Conservation (phyloP, 2,329 filamentous ascomycete species). For the Botrytis tulipae region DNA sequence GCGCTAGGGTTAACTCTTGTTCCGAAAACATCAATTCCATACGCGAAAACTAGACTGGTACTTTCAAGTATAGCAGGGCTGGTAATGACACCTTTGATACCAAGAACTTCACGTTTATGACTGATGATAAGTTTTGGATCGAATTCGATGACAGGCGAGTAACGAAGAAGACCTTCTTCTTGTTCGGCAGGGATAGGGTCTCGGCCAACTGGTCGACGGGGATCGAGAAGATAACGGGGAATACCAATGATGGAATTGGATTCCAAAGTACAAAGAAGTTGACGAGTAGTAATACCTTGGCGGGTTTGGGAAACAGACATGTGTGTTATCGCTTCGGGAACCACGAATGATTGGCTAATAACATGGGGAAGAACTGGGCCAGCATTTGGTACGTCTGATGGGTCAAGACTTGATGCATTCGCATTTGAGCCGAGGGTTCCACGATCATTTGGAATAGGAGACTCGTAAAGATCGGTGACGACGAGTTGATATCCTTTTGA, state of each 20-base stretch:
- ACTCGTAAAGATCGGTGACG: slow-evolving; percentile 88
- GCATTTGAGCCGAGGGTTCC: slow-evolving; percentile 67
- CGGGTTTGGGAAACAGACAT: slow-evolving; percentile 84
- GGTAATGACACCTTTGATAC: slow-evolving; percentile 70
- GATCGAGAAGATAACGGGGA: slow-evolving; percentile 75
- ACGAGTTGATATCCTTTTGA: slow-evolving; percentile 85
- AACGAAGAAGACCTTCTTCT: slow-evolving; percentile 79
- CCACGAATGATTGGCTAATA: slow-evolving; percentile 75
- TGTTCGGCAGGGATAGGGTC: slow-evolving; percentile 77
- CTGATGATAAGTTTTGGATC: slow-evolving; percentile 78
- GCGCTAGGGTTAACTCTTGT: slow-evolving; percentile 84
- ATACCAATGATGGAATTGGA: slow-evolving; percentile 75
- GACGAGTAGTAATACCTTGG: slow-evolving; percentile 84
- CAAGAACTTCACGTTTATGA: slow-evolving; percentile 78
- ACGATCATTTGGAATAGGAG: slow-evolving; percentile 76
- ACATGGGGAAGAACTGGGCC: slow-evolving; percentile 65
- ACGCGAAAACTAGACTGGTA: slow-evolving; percentile 85
- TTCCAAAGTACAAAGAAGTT: slow-evolving; percentile 76
- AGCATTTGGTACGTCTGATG: slow-evolving; percentile 55
- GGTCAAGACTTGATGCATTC: slow-evolving; percentile 77
- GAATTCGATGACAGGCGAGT: slow-evolving; percentile 75
- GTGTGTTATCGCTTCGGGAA: slow-evolving; percentile 73
- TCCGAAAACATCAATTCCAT: slow-evolving; percentile 84
- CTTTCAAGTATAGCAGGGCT: slow-evolving; percentile 83
- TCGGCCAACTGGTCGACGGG: slow-evolving; percentile 79